phyloP scores from a whole-genome alignment of 176 grass and related monocot genomes.

The Carex littledalei region DNA sequence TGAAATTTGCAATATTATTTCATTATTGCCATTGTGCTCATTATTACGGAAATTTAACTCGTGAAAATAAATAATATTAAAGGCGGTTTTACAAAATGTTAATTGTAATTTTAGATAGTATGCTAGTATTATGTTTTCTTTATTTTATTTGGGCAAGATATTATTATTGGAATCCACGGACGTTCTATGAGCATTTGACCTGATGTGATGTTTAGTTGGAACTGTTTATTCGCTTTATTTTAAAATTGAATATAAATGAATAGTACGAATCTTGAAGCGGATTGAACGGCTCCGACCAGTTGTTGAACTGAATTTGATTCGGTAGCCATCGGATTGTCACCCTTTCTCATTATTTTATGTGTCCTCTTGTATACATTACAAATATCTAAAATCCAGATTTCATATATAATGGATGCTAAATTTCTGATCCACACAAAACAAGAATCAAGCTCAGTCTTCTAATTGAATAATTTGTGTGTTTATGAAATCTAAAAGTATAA shows the following conservation, averaged over 20 bases:
- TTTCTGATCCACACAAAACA: background rate
- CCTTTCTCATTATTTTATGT: background rate
- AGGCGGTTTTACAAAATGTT: background rate
- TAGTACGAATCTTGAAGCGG: no score
- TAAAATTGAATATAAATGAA: no score
- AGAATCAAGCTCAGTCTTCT: no score
- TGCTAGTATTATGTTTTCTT: background rate
- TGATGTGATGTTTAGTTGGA: no score
- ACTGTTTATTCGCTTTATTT: no score
- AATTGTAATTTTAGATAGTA: background rate
- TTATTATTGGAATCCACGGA: background rate
- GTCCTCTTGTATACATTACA: background rate
- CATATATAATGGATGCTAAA: background rate
- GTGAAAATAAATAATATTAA: background rate
- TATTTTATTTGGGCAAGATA: background rate
- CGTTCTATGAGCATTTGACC: no score
- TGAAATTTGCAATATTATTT: slow-evolving; percentile 13
- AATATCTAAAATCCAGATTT: background rate
- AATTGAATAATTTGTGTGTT: no score
- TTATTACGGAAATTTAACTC: background rate
- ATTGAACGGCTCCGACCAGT: background rate
- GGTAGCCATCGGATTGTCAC: background rate
- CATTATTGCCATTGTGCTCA: background rate
- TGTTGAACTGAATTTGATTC: no score
- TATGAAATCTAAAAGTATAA: no score